Evolutionary conservation across 2,329 filamentous ascomycete species (phyloP).

Genomic region (Epichloe coenophiala): DNA sequence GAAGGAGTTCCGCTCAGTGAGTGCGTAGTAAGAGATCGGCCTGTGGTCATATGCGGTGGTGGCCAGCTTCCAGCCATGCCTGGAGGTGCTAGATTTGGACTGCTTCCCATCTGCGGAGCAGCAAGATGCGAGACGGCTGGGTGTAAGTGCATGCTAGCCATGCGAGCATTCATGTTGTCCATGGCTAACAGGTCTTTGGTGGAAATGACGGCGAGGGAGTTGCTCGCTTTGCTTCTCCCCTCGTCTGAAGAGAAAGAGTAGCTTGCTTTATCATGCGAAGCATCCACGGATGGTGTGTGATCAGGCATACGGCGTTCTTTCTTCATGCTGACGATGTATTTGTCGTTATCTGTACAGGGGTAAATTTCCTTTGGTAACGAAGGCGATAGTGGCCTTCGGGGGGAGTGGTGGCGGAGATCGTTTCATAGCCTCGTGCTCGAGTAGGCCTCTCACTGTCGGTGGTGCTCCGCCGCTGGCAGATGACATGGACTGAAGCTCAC

Average conservation of each 20-base stretch:
- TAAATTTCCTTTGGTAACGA: slow-evolving; percentile 23
- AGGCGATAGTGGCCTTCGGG: slow-evolving; percentile 13
- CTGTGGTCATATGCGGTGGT: slow-evolving; percentile 12
- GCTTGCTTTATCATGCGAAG: slow-evolving; percentile 15
- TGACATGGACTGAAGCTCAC: slow-evolving; percentile 39
- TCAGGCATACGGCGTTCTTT: slow-evolving; percentile 23
- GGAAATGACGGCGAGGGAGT: slow-evolving; percentile 35
- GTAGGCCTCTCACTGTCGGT: slow-evolving; percentile 38
- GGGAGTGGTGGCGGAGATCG: slow-evolving; percentile 7
- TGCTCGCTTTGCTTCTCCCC: slow-evolving; percentile 17
- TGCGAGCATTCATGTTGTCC: slow-evolving; percentile 27
- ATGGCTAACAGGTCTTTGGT: slow-evolving; percentile 39
- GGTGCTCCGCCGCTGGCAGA: slow-evolving; percentile 28
- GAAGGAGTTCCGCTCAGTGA: slow-evolving; percentile 14
- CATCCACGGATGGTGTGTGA: slow-evolving; percentile 15
- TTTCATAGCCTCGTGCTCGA: slow-evolving; percentile 29
- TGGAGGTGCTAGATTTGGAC: slow-evolving; percentile 21
- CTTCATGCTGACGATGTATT: slow-evolving; percentile 26
- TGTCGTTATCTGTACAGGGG: slow-evolving; percentile 24
- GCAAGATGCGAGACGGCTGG: slow-evolving; percentile 20
- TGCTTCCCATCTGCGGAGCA: slow-evolving; percentile 19
- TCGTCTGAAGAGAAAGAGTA: slow-evolving; percentile 26
- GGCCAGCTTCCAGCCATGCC: slow-evolving; percentile 16
- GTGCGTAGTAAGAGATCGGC: slow-evolving; percentile 20
- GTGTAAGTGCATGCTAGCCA: slow-evolving; percentile 29